Evolutionary conservation across 805 yeast genomes (phyloP).

Genomic region (Candida nemodendra): DNA sequence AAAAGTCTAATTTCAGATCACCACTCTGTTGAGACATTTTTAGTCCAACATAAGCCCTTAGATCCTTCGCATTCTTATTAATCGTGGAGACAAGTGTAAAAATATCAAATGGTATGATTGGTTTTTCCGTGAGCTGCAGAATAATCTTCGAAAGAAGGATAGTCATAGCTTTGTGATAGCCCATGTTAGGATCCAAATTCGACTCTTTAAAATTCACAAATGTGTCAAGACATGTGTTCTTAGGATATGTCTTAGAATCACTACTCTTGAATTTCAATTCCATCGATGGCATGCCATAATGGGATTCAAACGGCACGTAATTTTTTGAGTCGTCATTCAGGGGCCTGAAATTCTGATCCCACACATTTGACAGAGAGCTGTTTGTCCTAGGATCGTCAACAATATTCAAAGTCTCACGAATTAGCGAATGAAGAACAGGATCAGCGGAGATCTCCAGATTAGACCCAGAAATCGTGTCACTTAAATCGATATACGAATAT

Average conservation of each 20-base stretch:
- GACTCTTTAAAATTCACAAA: slow-evolving; percentile 51
- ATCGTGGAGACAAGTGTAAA: slow-evolving; percentile 44
- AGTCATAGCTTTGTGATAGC: slow-evolving; percentile 53
- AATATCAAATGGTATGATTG: slow-evolving; percentile 71
- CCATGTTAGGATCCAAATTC: slow-evolving; percentile 55
- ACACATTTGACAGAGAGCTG: slow-evolving; percentile 20
- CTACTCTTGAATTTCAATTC: slow-evolving; percentile 47
- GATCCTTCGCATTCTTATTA: slow-evolving; percentile 43
- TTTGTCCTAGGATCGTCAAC: slow-evolving; percentile 28
- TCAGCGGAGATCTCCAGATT: slow-evolving; percentile 49
- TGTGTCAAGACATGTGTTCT: slow-evolving; percentile 60
- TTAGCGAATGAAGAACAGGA: slow-evolving; percentile 57
- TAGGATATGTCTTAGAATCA: slow-evolving; percentile 39
- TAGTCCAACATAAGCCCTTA: slow-evolving; percentile 39
- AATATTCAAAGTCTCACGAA: slow-evolving; percentile 40
- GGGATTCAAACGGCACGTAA: slow-evolving; percentile 63
- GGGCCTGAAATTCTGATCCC: slow-evolving; percentile 20
- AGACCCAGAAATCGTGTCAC: slow-evolving; percentile 58
- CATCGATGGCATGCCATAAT: slow-evolving; percentile 67
- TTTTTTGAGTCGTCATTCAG: slow-evolving; percentile 47
- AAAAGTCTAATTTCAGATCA: slow-evolving; percentile 22
- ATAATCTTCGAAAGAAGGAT: slow-evolving; percentile 52
- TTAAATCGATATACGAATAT: slow-evolving; percentile 69
- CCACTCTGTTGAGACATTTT: slow-evolving; percentile 6
- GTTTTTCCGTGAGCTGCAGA: slow-evolving; percentile 67